Conservation (phyloP, 2,329 filamentous ascomycete species). For the Parafenestella ontariensis region DNA sequence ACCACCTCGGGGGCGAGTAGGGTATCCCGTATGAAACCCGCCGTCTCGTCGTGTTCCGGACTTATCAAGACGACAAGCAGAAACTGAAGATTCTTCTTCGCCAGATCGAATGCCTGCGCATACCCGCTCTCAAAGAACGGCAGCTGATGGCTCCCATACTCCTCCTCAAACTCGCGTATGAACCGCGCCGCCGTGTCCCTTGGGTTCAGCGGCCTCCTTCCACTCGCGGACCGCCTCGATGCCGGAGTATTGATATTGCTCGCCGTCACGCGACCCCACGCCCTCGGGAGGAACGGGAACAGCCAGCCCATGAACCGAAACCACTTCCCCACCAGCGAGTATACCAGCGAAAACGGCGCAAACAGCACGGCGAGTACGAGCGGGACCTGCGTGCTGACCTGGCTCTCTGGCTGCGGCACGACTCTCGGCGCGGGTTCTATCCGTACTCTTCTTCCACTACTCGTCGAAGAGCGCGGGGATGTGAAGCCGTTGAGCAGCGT, state of each 20-base stretch:
- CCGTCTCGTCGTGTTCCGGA: slow-evolving; percentile 92
- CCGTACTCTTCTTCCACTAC: slow-evolving; percentile 38
- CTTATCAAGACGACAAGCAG: slow-evolving; percentile 87
- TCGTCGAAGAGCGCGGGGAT: slow-evolving; percentile 42
- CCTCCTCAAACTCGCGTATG: slow-evolving; percentile 92
- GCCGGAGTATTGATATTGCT: slow-evolving; percentile 53
- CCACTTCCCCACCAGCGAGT: slow-evolving; percentile 71
- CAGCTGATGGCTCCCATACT: slow-evolving; percentile 76
- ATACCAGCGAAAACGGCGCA: slow-evolving; percentile 80
- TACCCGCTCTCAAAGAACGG: slow-evolving; percentile 89
- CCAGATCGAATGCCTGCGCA: slow-evolving; percentile 86
- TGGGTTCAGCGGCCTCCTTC: slow-evolving; percentile 78
- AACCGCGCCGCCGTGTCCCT: slow-evolving; percentile 89
- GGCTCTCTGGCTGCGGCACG: slow-evolving; percentile 73
- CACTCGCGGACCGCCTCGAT: slow-evolving; percentile 64
- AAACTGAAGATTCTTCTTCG: slow-evolving; percentile 91
- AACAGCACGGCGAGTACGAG: slow-evolving; percentile 80
- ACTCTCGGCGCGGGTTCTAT: slow-evolving; percentile 81
- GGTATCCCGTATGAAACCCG: slow-evolving; percentile 80
- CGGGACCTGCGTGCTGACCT: slow-evolving; percentile 72
- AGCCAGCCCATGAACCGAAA: slow-evolving; percentile 79
- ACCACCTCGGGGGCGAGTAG: slow-evolving; percentile 78
- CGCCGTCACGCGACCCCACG: slow-evolving; percentile 61
- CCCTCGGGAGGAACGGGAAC: slow-evolving; percentile 78
- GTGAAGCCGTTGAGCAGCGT: slow-evolving; percentile 68